Evolutionary conservation across 371 early-diverging fungal genomes (phyloP).

Genomic region (Neoconidiobolus thromboides): DNA sequence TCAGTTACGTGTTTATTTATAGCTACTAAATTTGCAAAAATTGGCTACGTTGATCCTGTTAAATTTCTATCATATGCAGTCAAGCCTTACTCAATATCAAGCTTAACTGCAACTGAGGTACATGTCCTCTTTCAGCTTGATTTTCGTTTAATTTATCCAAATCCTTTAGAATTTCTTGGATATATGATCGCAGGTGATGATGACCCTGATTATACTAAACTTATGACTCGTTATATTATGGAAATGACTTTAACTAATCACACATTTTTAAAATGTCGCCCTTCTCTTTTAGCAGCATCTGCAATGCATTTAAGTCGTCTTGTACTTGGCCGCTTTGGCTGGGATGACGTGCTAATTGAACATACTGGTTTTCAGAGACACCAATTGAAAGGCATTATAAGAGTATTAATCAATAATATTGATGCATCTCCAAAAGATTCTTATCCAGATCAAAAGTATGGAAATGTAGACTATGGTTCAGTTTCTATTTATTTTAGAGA

Average conservation of each 20-base stretch:
- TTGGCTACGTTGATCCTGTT: not conserved
- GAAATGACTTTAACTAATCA: not conserved
- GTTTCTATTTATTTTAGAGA: too few species aligned
- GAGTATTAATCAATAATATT: too few species aligned
- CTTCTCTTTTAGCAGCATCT: not conserved
- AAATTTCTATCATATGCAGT: not conserved
- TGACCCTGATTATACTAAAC: not conserved
- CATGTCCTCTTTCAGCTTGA: not conserved
- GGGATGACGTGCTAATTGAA: not conserved
- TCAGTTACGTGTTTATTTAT: not conserved
- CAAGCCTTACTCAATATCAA: not conserved
- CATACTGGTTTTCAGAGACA: not conserved
- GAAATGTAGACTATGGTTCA: too few species aligned
- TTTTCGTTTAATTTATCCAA: not conserved
- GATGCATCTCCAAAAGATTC: too few species aligned
- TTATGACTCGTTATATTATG: not conserved
- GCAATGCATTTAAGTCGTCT: not conserved
- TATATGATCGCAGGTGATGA: not conserved
- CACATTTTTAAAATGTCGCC: not conserved
- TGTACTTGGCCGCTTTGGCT: not conserved
- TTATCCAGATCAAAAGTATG: too few species aligned
- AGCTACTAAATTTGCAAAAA: not conserved
- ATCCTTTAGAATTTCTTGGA: not conserved
- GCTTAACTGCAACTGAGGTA: not conserved
- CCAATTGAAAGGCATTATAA: too few species aligned